A percentile compares a stretch with the other conserved stretches of the same genome.
Evolutionary conservation across 2,329 filamentous ascomycete species (phyloP).

Genomic region (Colletotrichum tabaci): DNA sequence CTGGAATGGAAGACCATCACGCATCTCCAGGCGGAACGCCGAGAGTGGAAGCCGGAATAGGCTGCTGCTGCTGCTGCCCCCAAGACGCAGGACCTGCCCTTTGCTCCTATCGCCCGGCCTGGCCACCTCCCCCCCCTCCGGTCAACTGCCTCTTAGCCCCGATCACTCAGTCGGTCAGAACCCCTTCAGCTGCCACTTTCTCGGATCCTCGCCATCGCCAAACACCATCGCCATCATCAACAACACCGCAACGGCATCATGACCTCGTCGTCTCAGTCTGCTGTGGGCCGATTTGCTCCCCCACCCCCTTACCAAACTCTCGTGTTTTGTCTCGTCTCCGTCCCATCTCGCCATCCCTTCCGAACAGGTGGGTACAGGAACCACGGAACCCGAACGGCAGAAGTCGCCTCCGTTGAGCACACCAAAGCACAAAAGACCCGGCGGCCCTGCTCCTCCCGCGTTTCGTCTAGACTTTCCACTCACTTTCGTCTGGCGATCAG

Average conservation of each 20-base stretch:
- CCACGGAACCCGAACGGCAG: slow-evolving; percentile 18
- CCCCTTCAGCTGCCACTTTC: slow-evolving; percentile 13
- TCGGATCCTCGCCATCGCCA: not conserved
- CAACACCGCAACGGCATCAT: slow-evolving; percentile 18
- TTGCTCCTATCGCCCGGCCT: slow-evolving; percentile 10
- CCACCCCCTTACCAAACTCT: not conserved
- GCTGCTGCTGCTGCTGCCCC: slow-evolving; percentile 2
- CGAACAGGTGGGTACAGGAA: slow-evolving; percentile 7
- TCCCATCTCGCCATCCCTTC: slow-evolving; percentile 10
- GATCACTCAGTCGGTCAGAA: not conserved
- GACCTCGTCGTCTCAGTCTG: slow-evolving; percentile 7
- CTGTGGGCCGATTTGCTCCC: slow-evolving; percentile 24
- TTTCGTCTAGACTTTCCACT: slow-evolving; percentile 35
- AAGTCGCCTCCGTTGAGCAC: not conserved
- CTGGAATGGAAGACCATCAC: slow-evolving; percentile 26
- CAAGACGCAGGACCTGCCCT: not conserved
- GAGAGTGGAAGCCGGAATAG: slow-evolving; percentile 28
- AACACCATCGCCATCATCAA: not conserved
- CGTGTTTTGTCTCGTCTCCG: slow-evolving; percentile 24
- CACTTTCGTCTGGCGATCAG: not conserved
- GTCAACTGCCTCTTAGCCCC: not conserved
- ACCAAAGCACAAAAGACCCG: slow-evolving; percentile 12
- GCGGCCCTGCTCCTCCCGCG: slow-evolving; percentile 36
- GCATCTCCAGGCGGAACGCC: slow-evolving; percentile 18
- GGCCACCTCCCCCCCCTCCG: not conserved